Evolutionary conservation across 768 basidiomycete genomes (phyloP).

Genomic region (Dentipellis fragilis): DNA sequence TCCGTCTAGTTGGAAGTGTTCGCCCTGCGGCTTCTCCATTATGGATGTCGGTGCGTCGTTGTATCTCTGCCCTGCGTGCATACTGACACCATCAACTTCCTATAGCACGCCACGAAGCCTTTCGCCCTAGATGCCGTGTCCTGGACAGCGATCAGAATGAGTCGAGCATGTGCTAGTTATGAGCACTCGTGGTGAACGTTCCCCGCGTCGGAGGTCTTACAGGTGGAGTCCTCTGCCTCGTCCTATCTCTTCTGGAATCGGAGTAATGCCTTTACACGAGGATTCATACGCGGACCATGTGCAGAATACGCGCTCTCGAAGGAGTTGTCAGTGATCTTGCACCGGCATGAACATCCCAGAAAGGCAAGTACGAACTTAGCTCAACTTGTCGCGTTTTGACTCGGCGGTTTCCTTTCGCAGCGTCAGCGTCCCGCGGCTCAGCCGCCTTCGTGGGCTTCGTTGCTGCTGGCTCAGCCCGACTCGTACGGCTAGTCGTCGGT

Average conservation of each 20-base stretch:
- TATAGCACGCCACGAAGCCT: neutral
- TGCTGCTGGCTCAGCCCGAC: neutral
- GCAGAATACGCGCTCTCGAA: neutral
- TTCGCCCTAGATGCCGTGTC: too few species aligned
- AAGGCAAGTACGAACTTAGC: neutral
- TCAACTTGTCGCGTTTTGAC: neutral
- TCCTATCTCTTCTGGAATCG: neutral
- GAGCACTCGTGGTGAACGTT: too few species aligned
- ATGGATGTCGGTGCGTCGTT: too few species aligned
- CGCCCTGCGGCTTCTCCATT: too few species aligned
- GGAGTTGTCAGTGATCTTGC: neutral
- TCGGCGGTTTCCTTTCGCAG: neutral
- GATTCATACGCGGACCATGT: neutral
- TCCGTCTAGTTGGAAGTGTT: too few species aligned
- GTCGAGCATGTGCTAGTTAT: too few species aligned
- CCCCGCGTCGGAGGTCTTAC: neutral
- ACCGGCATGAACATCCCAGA: neutral
- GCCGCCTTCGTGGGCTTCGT: neutral
- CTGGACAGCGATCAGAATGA: too few species aligned
- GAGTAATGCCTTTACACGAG: neutral
- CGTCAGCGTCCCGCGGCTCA: neutral
- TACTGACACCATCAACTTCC: neutral
- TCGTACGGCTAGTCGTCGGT: neutral
- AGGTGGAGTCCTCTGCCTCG: neutral
- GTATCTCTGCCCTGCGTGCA: too few species aligned